Evolutionary conservation across 2,329 filamentous ascomycete species (phyloP).

Genomic region (Arthrinium phaeospermum): DNA sequence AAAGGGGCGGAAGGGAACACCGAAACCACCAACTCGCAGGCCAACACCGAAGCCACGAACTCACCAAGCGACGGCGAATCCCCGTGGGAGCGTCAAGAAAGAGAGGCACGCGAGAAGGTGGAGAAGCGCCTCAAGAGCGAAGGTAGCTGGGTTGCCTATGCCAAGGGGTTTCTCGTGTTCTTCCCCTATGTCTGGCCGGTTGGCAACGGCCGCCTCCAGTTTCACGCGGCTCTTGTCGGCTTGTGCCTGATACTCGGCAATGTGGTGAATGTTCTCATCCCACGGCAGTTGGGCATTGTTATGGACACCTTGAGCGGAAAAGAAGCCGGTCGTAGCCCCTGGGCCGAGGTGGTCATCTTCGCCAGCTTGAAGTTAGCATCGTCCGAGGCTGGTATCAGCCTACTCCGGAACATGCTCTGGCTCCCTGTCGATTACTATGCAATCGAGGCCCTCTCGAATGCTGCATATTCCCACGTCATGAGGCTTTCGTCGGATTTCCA

Average conservation of each 20-base stretch:
- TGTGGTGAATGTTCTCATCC: conserved; percentile 76
- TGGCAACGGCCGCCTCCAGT: conserved; percentile 68
- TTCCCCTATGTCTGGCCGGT: conserved; percentile 81
- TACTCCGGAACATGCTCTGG: conserved; percentile 62
- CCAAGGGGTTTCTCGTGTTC: conserved; percentile 77
- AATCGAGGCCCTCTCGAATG: conserved; percentile 57
- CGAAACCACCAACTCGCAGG: conserved; percentile 40
- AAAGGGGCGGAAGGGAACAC: too few species aligned
- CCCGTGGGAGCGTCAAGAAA: conserved; percentile 58
- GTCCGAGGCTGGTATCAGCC: conserved; percentile 60
- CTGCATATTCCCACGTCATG: conserved; percentile 65
- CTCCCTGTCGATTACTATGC: conserved; percentile 64
- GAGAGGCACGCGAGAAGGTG: conserved; percentile 62
- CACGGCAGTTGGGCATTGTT: conserved; percentile 81
- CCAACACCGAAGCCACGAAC: conserved; percentile 38
- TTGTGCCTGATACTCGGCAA: conserved; percentile 74
- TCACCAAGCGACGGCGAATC: conserved; percentile 53
- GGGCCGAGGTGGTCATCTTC: conserved; percentile 26
- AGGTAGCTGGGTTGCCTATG: conserved; percentile 79
- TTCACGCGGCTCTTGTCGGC: conserved; percentile 69
- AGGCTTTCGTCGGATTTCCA: conserved; percentile 67
- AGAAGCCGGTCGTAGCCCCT: conserved; percentile 22
- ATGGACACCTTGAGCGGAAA: conserved; percentile 67
- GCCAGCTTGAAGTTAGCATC: conserved; percentile 49
- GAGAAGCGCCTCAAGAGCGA: conserved; percentile 74